Evolutionary conservation across 1,139 yeast species (phyloP), one percentile per base, ranked within the genome.

Genomic region (Diutina ranongensis): DNA sequence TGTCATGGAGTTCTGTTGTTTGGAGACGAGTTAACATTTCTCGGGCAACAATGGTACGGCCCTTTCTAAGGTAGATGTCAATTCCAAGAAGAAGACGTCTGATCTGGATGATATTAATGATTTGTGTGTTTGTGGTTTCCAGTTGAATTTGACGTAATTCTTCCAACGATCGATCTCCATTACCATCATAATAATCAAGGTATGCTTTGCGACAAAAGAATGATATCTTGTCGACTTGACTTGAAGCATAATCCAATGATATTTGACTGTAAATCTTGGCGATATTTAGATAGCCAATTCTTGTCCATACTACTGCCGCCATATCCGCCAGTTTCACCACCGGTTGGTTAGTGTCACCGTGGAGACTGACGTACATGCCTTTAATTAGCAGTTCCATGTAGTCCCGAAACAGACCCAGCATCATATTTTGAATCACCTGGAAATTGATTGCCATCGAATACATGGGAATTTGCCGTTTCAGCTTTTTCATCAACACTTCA

Each of bases 401-500:
- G 33, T 38, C 42, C 22, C 32, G 42, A 8, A 25, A 12, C 10
- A 3, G 15, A 3, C 42, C 42, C 18, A n/a, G 13, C n/a, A 16
- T 9, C 42, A 38, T 25, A n/a, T 25, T 25, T 16, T 25, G 42
- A n/a, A 32, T 32, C 4, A 16, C 42, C 32, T 38, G 31, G 16
- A 21, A 38, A 10, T 25, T 38, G 20, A n/a, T n/a, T 7, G 42
- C 42, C 28, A 38, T 25, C 9, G 42, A 10, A 15, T 38, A 27
- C 21, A 38, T 21, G 7, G 42, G 12, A 3, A 38, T 25, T 38
- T 38, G 20, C 20, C 16, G 28, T 7, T 25, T 22, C 42, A 38
- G 72, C 53, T 78, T 78, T 18, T 73, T 64, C 35, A 80, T 76
- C 44, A 85, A 62, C 55, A 81, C 82, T 45, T 76, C 76, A 10